Conservation (phyloP, 2,329 filamentous ascomycete genomes). For the Dryadomyces quercus-mongolicae region DNA sequence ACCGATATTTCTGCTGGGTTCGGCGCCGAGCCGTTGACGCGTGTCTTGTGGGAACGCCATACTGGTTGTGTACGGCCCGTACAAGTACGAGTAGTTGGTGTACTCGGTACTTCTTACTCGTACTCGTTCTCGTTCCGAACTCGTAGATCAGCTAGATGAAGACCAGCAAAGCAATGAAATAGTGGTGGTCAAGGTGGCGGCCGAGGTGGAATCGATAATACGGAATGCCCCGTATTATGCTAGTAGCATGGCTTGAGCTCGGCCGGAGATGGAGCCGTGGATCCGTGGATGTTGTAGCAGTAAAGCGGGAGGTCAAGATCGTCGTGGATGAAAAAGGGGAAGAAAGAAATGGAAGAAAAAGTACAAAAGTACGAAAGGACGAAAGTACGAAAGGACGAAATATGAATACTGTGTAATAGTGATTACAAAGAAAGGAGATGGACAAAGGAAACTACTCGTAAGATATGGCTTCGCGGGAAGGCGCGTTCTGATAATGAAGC, state of each 20-base stretch:
- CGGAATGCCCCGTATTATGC: too few relatives aligned
- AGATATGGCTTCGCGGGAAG: not conserved
- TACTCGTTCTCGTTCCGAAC: too few relatives aligned
- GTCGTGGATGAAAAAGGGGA: not conserved
- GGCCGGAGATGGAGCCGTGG: too few relatives aligned
- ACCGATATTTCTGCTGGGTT: not conserved
- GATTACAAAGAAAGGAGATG: not conserved
- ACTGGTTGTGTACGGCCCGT: not conserved
- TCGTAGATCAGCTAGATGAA: not conserved
- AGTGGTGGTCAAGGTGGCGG: not conserved
- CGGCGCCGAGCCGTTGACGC: not conserved
- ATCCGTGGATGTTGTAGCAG: too few relatives aligned
- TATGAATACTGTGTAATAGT: not conserved
- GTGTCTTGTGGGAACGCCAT: not conserved
- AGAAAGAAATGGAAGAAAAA: not conserved
- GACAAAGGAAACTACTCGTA: too few relatives aligned
- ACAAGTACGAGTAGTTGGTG: too few relatives aligned
- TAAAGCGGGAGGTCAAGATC: not conserved
- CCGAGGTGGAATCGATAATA: too few relatives aligned
- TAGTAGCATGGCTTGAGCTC: too few relatives aligned
- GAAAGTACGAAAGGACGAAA: not conserved
- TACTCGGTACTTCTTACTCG: too few relatives aligned
- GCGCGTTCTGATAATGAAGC: not conserved
- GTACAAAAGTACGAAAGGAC: not conserved
- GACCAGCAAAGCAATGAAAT: not conserved